Evolutionary conservation across 202 grass and related monocot genomes (phyloP).

Genomic region (Miscanthus sacchariflorus): DNA sequence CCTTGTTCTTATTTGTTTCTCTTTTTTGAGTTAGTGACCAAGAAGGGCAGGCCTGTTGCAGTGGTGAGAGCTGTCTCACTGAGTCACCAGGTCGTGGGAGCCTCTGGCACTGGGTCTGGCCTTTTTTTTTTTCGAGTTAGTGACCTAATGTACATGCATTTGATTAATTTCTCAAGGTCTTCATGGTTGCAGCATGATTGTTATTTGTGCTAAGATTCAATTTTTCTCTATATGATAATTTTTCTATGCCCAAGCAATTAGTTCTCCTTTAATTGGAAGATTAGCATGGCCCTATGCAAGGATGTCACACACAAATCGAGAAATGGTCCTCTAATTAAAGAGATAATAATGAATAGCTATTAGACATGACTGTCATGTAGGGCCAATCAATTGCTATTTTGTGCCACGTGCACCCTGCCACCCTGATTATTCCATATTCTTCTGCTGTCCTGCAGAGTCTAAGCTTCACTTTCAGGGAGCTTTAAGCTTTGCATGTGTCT

Average conservation of each 20-base stretch:
- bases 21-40: not conserved
- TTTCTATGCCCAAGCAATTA: constrained; percentile 16
- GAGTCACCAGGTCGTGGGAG: too few species aligned
- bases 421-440: constrained; percentile 14
- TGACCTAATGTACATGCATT: not conserved
- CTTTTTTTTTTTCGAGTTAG: not conserved
- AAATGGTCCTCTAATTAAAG: constrained; percentile 3
- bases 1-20: constrained; percentile 4
- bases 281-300: not conserved
- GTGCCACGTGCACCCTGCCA: constrained; percentile 32
- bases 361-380: constrained; percentile 40
- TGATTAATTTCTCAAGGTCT: constrained; percentile 26
- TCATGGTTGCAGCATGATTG: not conserved
- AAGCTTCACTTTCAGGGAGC: constrained; percentile 32
- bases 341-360: constrained; percentile 23
- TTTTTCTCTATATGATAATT: not conserved
- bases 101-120: too few species aligned
- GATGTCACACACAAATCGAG: not conserved
- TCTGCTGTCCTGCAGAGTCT: constrained; percentile 23
- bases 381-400: constrained; percentile 4
- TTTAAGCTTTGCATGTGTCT: constrained; percentile 34
- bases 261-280: constrained; percentile 5
- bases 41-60: too few species aligned
- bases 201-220: constrained; percentile 40
- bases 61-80: too few species aligned